phyloP scores from a whole-genome alignment of 73 alveolate genomes.

The Paramecium tetraurelia region DNA sequence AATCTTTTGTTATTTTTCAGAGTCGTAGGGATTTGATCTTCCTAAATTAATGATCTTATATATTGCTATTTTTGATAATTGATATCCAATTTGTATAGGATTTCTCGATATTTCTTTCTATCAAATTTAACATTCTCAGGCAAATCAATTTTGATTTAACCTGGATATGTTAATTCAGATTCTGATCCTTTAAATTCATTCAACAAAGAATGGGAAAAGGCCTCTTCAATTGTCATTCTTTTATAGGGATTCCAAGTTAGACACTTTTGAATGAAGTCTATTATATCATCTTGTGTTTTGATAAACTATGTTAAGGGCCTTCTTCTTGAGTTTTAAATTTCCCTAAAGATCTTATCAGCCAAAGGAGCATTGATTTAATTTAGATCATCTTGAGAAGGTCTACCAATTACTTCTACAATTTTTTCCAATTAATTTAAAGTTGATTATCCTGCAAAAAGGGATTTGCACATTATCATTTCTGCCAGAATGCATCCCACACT shows the following conservation, averaged over 20 bases:
- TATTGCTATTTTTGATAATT: neutral
- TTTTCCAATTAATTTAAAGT: slow-evolving; percentile 79
- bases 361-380: slow-evolving; percentile 63
- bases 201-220: slow-evolving; percentile 82
- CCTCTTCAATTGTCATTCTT: slow-evolving; percentile 90
- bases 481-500: slow-evolving; percentile 93
- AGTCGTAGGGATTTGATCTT: neutral
- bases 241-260: slow-evolving; percentile 81
- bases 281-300: slow-evolving; percentile 69
- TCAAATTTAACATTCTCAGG: neutral
- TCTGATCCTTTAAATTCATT: slow-evolving; percentile 21
- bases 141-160: neutral
- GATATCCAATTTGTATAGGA: neutral
- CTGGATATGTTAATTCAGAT: neutral
- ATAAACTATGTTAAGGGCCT: slow-evolving; percentile 53
- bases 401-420: slow-evolving; percentile 86
- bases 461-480: slow-evolving; percentile 84
- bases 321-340: slow-evolving; percentile 47
- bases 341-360: slow-evolving; percentile 1
- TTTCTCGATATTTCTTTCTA: slow-evolving; percentile 26
- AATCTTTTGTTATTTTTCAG: neutral
- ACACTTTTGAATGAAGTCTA: slow-evolving; percentile 73
- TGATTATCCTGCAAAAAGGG: slow-evolving; percentile 87
- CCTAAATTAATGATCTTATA: neutral
- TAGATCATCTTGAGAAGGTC: slow-evolving; percentile 74